phyloP scores from a whole-genome alignment of 2,329 filamentous ascomycete species.

The Dactylonectria macrodidyma region DNA sequence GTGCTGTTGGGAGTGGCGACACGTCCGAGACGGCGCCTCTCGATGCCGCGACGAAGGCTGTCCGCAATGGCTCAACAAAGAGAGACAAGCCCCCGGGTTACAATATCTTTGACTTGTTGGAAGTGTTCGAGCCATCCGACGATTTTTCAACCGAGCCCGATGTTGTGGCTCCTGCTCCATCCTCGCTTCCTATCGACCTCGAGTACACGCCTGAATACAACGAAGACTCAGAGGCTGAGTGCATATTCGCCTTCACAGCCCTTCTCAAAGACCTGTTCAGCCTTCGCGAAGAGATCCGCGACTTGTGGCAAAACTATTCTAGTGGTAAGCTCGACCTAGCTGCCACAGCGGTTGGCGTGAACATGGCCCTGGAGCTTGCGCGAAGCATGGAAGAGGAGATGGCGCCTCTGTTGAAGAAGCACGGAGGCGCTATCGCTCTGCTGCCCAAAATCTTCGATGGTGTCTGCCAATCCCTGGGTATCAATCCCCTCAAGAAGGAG shows the following conservation, averaged over 20 bases:
- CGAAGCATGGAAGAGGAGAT: conserved; percentile 16
- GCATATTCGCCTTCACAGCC: conserved; percentile 5
- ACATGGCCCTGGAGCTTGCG: conserved; percentile 9
- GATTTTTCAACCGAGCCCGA: conserved; percentile 3
- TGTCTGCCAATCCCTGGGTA: not conserved
- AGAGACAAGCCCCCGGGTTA: not conserved
- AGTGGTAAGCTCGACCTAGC: conserved; percentile 1
- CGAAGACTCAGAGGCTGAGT: not conserved
- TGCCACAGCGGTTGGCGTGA: conserved; percentile 1
- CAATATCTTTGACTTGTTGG: conserved; percentile 13
- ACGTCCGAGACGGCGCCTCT: not conserved
- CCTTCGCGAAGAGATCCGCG: conserved; percentile 6
- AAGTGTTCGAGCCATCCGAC: conserved; percentile 12
- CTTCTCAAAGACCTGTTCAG: conserved; percentile 7
- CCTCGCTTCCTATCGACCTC: not conserved
- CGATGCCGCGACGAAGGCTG: not conserved
- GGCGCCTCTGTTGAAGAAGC: conserved; percentile 3
- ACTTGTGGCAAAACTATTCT: not conserved
- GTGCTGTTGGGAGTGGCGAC: not conserved
- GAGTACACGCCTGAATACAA: conserved; percentile 10
- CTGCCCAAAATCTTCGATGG: not conserved
- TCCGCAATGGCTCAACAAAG: not conserved
- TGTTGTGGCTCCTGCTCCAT: not conserved
- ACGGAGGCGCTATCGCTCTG: not conserved
- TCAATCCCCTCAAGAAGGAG: not conserved